Evolutionary conservation across 208 protist genomes (phyloP), one percentile per base, ranked within the genome.

Genomic region (Novymonas esmeraldas): DNA sequence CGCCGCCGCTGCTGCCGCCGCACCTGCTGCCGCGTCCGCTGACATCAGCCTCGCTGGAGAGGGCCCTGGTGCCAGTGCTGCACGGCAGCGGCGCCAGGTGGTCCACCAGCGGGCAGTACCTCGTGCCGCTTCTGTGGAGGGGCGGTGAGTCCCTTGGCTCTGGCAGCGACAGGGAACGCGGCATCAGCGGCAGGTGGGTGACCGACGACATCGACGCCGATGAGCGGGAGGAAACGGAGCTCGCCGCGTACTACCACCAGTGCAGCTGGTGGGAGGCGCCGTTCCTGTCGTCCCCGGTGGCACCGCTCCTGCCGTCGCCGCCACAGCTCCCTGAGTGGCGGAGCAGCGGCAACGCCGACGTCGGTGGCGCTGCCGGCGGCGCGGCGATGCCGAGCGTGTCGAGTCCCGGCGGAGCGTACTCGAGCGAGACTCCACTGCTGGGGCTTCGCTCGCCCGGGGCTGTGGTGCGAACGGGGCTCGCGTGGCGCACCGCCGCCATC

Each of bases 141-240:
- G 2, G 20, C 45, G 36, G 7, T 18, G 39, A n/a, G n/a, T n/a
- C n/a, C n/a, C n/a, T 34, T 16, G 18, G 31, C 34, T 16, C 26
- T 28, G 44, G 24, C 3, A 3, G 22, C 16, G 13, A 18, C 33
- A 18, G 14, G 28, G 39, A 44, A 22, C 10, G 24, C 3, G 22
- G 41, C 14, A 38, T 50, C 14, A 20, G 44, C 28, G 44, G 60
- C 16, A 50, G 33, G 16, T 44, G 64, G 39, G 18, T 60, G 28
- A 46, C 62, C 13, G 56, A 66, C 33, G 78, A 83, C 64, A 26
- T 79, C 26, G 73, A 78, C 7, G 72, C 62, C 1, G 78, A 83
- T 29, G 78, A 78, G 49, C 39, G 45, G 6, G 78, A 83, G 55
- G 72, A 74, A 66, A 67, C 26, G 16, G 78, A 69, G 59, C 67